phyloP scores from a whole-genome alignment of 2,329 filamentous ascomycete species.

The Cytospora piceicola region DNA sequence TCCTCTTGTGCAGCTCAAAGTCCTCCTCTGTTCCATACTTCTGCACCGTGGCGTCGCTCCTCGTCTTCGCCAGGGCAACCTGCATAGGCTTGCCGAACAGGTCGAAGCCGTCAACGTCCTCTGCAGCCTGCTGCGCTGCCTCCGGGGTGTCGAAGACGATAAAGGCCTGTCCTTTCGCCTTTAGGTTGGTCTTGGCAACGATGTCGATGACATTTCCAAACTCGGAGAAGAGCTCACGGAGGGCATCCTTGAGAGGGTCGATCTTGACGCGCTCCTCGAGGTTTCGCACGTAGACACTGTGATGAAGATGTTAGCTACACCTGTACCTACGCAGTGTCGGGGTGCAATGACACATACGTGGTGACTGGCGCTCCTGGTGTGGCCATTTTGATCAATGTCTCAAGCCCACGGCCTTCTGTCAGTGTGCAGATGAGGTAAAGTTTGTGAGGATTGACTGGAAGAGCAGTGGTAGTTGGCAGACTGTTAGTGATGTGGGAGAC shows the following conservation, averaged over 20 bases:
- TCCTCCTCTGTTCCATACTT: slow-evolving; percentile 75
- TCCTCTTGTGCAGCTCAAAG: slow-evolving; percentile 83
- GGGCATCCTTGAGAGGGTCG: slow-evolving; percentile 72
- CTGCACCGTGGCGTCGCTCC: slow-evolving; percentile 86
- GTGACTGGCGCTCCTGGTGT: slow-evolving; percentile 53
- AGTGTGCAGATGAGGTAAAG: background rate
- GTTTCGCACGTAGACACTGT: slow-evolving; percentile 74
- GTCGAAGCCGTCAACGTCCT: slow-evolving; percentile 90
- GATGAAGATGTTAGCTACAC: slow-evolving; percentile 41
- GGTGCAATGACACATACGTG: slow-evolving; percentile 78
- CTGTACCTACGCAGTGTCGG: slow-evolving; percentile 56
- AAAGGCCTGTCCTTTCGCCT: slow-evolving; percentile 94
- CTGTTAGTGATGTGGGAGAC: slow-evolving; percentile 2
- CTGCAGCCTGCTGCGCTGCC: slow-evolving; percentile 78
- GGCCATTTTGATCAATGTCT: slow-evolving; percentile 38
- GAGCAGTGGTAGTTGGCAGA: background rate
- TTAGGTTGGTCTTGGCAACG: slow-evolving; percentile 76
- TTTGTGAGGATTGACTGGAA: background rate
- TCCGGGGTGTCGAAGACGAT: slow-evolving; percentile 85
- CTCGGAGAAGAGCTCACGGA: slow-evolving; percentile 81
- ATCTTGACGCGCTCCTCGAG: slow-evolving; percentile 91
- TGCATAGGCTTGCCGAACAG: slow-evolving; percentile 91
- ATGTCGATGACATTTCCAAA: slow-evolving; percentile 82
- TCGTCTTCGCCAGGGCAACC: slow-evolving; percentile 77
- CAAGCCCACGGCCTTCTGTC: background rate